A percentile compares a stretch with the other conserved stretches of the same genome.
phyloP scores from a whole-genome alignment of 2,329 filamentous ascomycete genomes.

The Microcyclospora pomicola region DNA sequence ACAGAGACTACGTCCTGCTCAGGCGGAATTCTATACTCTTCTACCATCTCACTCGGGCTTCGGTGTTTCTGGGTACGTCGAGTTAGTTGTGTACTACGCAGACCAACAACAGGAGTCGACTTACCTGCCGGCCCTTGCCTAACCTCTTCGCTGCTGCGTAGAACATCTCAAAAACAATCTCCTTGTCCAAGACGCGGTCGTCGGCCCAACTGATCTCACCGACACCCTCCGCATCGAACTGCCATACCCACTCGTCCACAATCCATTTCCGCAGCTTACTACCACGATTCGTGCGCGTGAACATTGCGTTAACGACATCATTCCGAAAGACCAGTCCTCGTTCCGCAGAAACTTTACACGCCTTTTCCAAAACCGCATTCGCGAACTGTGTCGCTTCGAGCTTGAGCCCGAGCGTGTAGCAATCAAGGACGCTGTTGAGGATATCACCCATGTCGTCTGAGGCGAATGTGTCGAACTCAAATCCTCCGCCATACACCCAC shows the following conservation, averaged over 20 bases:
- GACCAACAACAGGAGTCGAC: neutral
- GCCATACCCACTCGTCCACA: slow-evolving; percentile 1
- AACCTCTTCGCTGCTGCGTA: neutral
- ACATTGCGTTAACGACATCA: neutral
- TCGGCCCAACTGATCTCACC: slow-evolving; percentile 4
- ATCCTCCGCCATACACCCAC: neutral
- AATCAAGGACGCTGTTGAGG: neutral
- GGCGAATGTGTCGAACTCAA: neutral
- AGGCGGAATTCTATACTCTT: too few relatives aligned
- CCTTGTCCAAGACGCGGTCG: neutral
- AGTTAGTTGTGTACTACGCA: too few relatives aligned
- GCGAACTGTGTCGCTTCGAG: neutral
- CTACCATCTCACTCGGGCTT: too few relatives aligned
- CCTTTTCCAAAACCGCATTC: neutral
- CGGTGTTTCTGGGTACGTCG: too few relatives aligned
- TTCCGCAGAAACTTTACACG: neutral
- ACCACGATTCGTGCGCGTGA: neutral
- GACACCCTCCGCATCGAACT: slow-evolving; percentile 6
- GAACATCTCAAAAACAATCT: neutral
- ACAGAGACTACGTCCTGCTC: too few relatives aligned
- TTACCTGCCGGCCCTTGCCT: neutral
- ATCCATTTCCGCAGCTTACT: neutral
- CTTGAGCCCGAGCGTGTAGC: neutral
- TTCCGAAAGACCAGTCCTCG: neutral
- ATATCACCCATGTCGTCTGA: slow-evolving; percentile 1